Evolutionary conservation across 1,139 yeast genomes (phyloP).

Genomic region (Taiozyma sp.): DNA sequence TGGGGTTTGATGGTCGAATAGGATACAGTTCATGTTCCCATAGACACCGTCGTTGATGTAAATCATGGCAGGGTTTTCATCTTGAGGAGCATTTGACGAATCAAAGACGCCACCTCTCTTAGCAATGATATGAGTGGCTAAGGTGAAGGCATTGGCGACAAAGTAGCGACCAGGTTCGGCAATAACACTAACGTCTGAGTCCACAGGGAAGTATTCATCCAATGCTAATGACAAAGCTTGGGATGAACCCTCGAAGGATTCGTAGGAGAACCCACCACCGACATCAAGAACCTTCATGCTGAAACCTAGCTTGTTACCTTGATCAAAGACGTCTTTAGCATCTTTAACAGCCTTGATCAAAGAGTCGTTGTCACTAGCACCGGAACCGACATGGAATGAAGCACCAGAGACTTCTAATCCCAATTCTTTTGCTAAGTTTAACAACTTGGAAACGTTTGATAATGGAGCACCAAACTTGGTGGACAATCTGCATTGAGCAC

Average conservation of each 20-base stretch:
- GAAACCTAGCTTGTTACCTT: constrained; percentile 35
- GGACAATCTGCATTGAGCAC: constrained; percentile 81
- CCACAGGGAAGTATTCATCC: constrained; percentile 49
- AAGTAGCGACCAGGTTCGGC: constrained; percentile 96
- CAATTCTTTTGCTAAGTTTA: constrained; percentile 57
- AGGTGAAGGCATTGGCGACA: constrained; percentile 80
- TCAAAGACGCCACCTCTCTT: constrained; percentile 46
- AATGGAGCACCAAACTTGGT: constrained; percentile 85
- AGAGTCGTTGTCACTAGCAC: constrained; percentile 72
- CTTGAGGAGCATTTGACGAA: constrained; percentile 22
- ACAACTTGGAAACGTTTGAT: constrained; percentile 45
- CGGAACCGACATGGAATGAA: constrained; percentile 95
- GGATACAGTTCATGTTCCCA: constrained; percentile 89
- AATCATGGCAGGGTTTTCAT: constrained; percentile 37
- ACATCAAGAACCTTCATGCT: constrained; percentile 62
- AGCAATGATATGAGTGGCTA: constrained; percentile 83
- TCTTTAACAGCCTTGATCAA: constrained; percentile 69
- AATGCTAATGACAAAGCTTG: constrained; percentile 51
- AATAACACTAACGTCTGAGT: constrained; percentile 48
- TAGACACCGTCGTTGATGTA: constrained; percentile 95
- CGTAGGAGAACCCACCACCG: constrained; percentile 89
- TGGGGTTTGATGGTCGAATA: constrained; percentile 89
- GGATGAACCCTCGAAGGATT: constrained; percentile 60
- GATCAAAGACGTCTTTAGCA: constrained; percentile 64
- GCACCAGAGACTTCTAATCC: constrained; percentile 71